A percentile compares a stretch with the other conserved stretches of the same genome.
Conservation (phyloP, 371 early-diverging fungal species). For the Phascolomyces articulosus region DNA sequence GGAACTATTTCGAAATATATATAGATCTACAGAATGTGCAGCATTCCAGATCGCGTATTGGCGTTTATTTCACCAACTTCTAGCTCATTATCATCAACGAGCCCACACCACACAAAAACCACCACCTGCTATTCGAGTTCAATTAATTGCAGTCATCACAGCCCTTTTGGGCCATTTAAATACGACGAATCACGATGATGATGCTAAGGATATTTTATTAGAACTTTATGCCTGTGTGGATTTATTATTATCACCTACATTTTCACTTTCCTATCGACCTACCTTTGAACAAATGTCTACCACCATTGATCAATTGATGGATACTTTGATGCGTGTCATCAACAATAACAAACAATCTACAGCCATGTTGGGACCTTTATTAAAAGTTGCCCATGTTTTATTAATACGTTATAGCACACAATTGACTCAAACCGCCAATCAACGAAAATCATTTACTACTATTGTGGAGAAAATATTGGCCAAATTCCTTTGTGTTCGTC, state of each 20-base stretch:
- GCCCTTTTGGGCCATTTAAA: slow-evolving; percentile 17
- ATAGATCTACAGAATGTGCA: slow-evolving; percentile 32
- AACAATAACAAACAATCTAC: neutral
- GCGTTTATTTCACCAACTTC: slow-evolving; percentile 28
- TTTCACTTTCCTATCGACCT: slow-evolving; percentile 36
- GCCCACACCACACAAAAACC: slow-evolving; percentile 13
- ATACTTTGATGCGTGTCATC: slow-evolving; percentile 5
- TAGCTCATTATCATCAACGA: slow-evolving; percentile 31
- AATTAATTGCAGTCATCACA: slow-evolving; percentile 23
- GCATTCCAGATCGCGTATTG: slow-evolving; percentile 38
- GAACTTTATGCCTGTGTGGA: slow-evolving; percentile 15
- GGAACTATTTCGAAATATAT: neutral
- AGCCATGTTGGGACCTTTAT: slow-evolving; percentile 11
- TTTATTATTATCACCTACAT: slow-evolving; percentile 31
- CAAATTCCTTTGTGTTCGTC: slow-evolving; percentile 24
- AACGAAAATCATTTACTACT: slow-evolving; percentile 38
- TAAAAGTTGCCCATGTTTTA: slow-evolving; percentile 17
- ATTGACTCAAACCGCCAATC: slow-evolving; percentile 37
- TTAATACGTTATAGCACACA: slow-evolving; percentile 31
- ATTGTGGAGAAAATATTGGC: slow-evolving; percentile 33
- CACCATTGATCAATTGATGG: slow-evolving; percentile 31
- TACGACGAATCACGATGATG: neutral
- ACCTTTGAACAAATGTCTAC: slow-evolving; percentile 39
- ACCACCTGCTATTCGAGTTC: slow-evolving; percentile 35
- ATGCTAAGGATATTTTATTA: neutral